Evolutionary conservation across 148 eudicot species (phyloP).

Genomic region (Selenicereus undatus): DNA sequence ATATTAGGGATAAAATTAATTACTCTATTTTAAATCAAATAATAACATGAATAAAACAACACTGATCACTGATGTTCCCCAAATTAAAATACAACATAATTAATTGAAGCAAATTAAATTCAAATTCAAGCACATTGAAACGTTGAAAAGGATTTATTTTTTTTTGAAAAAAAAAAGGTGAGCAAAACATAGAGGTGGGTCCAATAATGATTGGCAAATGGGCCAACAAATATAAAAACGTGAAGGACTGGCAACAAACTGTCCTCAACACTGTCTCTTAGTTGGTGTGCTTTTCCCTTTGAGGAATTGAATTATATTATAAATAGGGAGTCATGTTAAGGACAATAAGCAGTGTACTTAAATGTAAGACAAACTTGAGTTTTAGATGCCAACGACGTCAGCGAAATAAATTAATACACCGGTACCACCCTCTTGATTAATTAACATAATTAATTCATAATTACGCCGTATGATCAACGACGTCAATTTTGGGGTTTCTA

Average conservation of each 20-base stretch:
- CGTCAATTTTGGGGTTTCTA: slow-evolving; percentile 17
- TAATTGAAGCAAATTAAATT: no score
- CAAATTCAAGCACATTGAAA: no score
- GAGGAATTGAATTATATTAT: slow-evolving; percentile 8
- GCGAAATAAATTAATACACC: slow-evolving; percentile 16
- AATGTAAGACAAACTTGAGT: slow-evolving; percentile 16
- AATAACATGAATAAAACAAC: no score
- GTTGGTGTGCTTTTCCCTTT: slow-evolving; percentile 4
- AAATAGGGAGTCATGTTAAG: not conserved
- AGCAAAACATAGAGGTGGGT: no score
- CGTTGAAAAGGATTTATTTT: no score
- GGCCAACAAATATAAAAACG: not conserved
- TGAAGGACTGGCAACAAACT: not conserved
- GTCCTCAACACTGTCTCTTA: slow-evolving; percentile 8
- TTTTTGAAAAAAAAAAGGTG: no score
- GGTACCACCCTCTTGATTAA: not conserved
- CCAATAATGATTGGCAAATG: slow-evolving; percentile 1
- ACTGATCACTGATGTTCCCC: no score
- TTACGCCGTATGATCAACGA: slow-evolving; percentile 17
- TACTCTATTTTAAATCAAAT: no score
- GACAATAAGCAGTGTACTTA: slow-evolving; percentile 21
- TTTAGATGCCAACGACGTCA: slow-evolving; percentile 19
- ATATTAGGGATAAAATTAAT: no score
- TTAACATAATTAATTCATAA: not conserved
- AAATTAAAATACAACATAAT: no score